phyloP scores from a whole-genome alignment of 257 asterid species.

The Solanum clarkiae region DNA sequence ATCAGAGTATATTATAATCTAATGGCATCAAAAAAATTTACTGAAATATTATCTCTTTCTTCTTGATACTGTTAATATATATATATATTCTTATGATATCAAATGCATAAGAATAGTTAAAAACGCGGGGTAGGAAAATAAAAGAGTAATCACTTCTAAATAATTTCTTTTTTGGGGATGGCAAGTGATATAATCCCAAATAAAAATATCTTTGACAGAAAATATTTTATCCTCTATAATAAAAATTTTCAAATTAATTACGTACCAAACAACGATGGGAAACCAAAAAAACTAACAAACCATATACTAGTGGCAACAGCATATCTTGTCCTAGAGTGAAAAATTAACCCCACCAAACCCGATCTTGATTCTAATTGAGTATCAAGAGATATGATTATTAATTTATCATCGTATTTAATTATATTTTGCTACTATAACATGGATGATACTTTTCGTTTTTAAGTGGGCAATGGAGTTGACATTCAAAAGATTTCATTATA shows the following conservation, averaged over 20 bases:
- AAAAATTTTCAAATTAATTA: not conserved
- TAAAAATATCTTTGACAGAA: fast-evolving
- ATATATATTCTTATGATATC: no score
- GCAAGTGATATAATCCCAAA: no score
- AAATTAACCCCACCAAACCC: conserved; percentile 1
- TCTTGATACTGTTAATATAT: no score
- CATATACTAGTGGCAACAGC: conserved; percentile 35
- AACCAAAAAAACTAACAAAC: not conserved
- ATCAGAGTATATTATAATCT: no score
- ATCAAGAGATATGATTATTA: not conserved
- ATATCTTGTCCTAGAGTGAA: conserved; percentile 14
- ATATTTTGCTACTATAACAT: conserved; percentile 12
- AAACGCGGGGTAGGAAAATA: no score
- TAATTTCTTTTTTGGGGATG: no score
- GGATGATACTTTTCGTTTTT: not conserved
- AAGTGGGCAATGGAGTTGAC: conserved; percentile 58
- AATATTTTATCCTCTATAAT: not conserved
- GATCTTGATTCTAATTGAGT: conserved; percentile 6
- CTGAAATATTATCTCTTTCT: no score
- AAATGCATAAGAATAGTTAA: no score
- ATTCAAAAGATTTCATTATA: conserved; percentile 20
- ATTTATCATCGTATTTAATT: conserved; percentile 14
- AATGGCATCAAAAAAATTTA: no score
- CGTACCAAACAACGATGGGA: not conserved
- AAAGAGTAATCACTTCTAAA: no score